Conservation (phyloP, 2,329 filamentous ascomycete species). For the Ophiosphaerella korrae region DNA sequence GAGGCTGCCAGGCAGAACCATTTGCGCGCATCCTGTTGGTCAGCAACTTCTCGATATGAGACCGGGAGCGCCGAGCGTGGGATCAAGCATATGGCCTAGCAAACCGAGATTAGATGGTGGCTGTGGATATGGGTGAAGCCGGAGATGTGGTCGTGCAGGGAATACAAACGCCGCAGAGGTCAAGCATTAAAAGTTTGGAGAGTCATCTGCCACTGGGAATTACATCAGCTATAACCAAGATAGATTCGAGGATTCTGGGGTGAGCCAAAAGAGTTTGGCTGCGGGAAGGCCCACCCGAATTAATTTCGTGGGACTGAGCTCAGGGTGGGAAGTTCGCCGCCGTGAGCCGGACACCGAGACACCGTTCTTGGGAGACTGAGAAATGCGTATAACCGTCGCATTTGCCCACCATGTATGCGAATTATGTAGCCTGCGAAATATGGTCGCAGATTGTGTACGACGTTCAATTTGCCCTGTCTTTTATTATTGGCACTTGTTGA, state of each 20-base stretch:
- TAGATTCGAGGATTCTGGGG: conserved; percentile 17
- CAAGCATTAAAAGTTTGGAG: conserved; percentile 27
- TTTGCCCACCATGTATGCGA: neutral
- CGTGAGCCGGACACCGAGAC: conserved; percentile 23
- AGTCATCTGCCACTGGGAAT: conserved; percentile 38
- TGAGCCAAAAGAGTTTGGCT: conserved; percentile 28
- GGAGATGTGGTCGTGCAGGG: conserved; percentile 23
- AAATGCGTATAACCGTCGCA: no score
- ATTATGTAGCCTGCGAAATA: neutral
- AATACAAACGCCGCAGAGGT: conserved; percentile 20
- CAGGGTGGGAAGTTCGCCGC: conserved; percentile 17
- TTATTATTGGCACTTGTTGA: neutral
- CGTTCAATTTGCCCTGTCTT: no score
- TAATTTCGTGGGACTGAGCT: conserved; percentile 29
- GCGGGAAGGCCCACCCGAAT: conserved; percentile 23
- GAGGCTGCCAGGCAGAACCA: conserved; percentile 39
- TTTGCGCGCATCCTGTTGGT: conserved; percentile 34
- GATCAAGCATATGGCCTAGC: conserved; percentile 15
- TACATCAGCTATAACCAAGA: conserved; percentile 30
- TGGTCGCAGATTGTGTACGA: neutral
- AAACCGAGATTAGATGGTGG: conserved; percentile 32
- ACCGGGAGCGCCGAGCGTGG: conserved; percentile 22
- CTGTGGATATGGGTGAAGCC: conserved; percentile 36
- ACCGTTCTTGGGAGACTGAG: conserved; percentile 3
- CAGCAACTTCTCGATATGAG: conserved; percentile 22